Evolutionary conservation across 2,329 filamentous ascomycete species (phyloP).

Genomic region (Aspergillus sojae): DNA sequence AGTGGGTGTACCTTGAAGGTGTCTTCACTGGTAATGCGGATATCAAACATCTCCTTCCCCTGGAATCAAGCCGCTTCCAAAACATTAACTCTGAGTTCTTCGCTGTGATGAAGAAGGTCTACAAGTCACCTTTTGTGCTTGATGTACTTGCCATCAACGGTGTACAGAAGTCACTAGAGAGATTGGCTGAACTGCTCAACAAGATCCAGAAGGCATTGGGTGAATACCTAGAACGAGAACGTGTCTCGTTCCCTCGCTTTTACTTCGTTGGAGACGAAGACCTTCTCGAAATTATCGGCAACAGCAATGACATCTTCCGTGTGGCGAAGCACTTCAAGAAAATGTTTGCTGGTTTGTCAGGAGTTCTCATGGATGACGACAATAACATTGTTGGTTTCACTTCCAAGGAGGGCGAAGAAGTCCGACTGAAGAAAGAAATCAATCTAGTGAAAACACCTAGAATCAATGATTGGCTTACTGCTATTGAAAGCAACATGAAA

Average conservation of each 20-base stretch:
- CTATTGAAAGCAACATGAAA: constrained; percentile 93
- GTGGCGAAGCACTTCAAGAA: constrained; percentile 99
- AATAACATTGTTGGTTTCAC: constrained; percentile 87
- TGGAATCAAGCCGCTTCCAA: constrained; percentile 94
- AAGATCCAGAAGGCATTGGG: constrained; percentile 99
- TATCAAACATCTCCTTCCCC: constrained; percentile 95
- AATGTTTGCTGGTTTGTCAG: constrained; percentile 97
- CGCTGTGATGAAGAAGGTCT: constrained; percentile 99
- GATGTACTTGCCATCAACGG: constrained; percentile 95
- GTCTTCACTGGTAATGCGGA: constrained; percentile 98
- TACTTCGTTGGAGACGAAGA: constrained; percentile 99
- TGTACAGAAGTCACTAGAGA: constrained; percentile 92
- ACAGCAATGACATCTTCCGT: constrained; percentile 94
- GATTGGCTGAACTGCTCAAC: constrained; percentile 93
- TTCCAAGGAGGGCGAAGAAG: constrained; percentile 91
- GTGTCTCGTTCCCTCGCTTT: constrained; percentile 96
- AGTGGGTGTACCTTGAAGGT: constrained; percentile 99
- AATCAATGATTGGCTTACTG: constrained; percentile 98
- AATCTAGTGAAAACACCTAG: constrained; percentile 90
- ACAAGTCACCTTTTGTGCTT: constrained; percentile 91
- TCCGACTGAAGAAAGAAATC: constrained; percentile 85
- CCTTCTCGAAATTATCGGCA: constrained; percentile 97
- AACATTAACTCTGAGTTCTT: constrained; percentile 99
- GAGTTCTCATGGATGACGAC: constrained; percentile 88
- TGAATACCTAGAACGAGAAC: constrained; percentile 96